Conservation (phyloP, 202 grass and related monocot species). For the Hordeum pubiflorum region DNA sequence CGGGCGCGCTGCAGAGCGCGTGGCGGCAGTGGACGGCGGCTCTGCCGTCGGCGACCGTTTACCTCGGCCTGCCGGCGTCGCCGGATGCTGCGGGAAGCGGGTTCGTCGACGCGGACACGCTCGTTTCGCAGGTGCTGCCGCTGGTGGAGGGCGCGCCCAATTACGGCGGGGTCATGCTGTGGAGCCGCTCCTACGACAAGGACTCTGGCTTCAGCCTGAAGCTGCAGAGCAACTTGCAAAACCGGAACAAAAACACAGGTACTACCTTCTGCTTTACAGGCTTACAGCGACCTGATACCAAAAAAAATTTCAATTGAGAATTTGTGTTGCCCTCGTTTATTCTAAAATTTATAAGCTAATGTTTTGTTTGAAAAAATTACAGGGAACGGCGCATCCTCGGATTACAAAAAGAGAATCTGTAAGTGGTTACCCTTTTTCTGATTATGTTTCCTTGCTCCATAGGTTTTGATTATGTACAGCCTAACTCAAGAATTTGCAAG, state of each 20-base stretch:
- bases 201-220: slow-evolving; percentile 32
- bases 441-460: background rate
- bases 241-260: slow-evolving; percentile 9
- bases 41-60: slow-evolving; percentile 25
- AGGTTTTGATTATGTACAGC: too few relatives aligned
- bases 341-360: background rate
- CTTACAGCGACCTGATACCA: background rate
- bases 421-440: background rate
- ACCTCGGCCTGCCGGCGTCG: slow-evolving; percentile 57
- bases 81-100: slow-evolving; percentile 24
- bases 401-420: slow-evolving; percentile 20
- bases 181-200: slow-evolving; percentile 41
- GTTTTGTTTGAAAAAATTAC: slow-evolving; percentile 6
- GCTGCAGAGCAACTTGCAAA: slow-evolving; percentile 26
- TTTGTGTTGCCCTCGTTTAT: background rate
- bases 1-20: slow-evolving; percentile 14
- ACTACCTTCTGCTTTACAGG: background rate
- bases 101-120: slow-evolving; percentile 30
- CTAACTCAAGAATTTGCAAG: background rate
- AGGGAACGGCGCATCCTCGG: background rate
- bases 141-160: slow-evolving; percentile 25
- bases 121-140: slow-evolving; percentile 41
- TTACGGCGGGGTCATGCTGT: slow-evolving; percentile 67
- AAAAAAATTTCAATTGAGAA: background rate
- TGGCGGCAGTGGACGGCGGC: slow-evolving; percentile 42